A percentile compares a stretch with the other conserved stretches of the same genome.
These are phyloP conservation scores for Colletotrichum spaethianum DNA, from an alignment of 2,329 filamentous ascomycete species.

Conservation along the genomic window DNA sequence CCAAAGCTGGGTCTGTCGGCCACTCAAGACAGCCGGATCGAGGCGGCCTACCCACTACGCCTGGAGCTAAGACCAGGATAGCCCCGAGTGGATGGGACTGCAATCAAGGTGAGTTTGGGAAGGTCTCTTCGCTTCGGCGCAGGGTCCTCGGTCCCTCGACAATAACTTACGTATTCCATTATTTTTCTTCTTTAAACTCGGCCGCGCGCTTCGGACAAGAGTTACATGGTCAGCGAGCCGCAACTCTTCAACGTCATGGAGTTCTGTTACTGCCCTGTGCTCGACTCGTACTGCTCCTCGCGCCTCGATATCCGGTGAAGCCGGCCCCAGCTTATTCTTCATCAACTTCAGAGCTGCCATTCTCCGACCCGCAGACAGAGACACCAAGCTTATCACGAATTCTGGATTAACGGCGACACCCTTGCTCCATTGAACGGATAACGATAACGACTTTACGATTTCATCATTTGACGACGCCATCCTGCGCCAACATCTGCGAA, in stretches of 20 bases:
- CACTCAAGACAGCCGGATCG: constrained; percentile 34
- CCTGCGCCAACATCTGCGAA: background rate
- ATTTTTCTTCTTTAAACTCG: constrained; percentile 27
- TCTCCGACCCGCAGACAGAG: background rate
- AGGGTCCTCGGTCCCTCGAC: constrained; percentile 39
- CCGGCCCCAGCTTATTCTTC: background rate
- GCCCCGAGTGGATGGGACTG: constrained; percentile 34
- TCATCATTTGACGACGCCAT: background rate
- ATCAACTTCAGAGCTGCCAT: background rate
- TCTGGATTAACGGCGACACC: background rate
- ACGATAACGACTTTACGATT: constrained; percentile 30
- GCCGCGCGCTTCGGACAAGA: constrained; percentile 38
- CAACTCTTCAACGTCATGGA: constrained; percentile 39
- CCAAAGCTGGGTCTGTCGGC: constrained; percentile 34
- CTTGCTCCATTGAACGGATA: constrained; percentile 5
- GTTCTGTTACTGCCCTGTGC: constrained; percentile 12
- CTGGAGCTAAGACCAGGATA: constrained; percentile 40
- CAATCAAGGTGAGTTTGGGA: constrained; percentile 39
- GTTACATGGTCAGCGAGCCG: background rate
- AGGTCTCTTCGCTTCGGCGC: constrained; percentile 29
- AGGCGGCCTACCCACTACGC: constrained; percentile 33
- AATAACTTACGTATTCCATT: constrained; percentile 41
- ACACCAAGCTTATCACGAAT: constrained; percentile 2
- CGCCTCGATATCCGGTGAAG: constrained; percentile 31
- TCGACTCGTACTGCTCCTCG: constrained; percentile 17